These are phyloP conservation scores for Crithidia mellificae DNA, from an alignment of 208 protist genomes.

Conservation along the genomic window DNA sequence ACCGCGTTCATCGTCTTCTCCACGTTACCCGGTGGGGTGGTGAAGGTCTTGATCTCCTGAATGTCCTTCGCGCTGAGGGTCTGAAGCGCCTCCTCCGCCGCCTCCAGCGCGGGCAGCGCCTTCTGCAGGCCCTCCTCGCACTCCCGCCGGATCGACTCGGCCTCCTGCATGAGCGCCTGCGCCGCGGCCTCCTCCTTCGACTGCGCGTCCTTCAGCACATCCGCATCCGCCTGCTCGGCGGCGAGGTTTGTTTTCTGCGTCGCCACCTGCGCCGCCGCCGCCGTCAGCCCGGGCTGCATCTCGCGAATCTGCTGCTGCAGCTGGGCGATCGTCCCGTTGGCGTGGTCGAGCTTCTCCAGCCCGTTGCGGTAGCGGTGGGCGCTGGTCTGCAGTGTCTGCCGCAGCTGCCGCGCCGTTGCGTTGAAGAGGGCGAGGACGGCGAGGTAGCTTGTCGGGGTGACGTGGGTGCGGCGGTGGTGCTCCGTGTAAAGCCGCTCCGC, in stretches of 20 bases:
- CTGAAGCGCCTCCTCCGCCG: slow-evolving; percentile 90
- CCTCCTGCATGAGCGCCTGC: slow-evolving; percentile 78
- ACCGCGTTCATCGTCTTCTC: slow-evolving; percentile 94
- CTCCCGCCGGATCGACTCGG: slow-evolving; percentile 84
- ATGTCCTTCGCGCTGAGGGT: slow-evolving; percentile 93
- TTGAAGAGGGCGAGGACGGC: slow-evolving; percentile 90
- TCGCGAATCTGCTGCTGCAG: slow-evolving; percentile 93
- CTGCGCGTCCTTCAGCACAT: slow-evolving; percentile 72
- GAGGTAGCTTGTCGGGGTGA: slow-evolving; percentile 96
- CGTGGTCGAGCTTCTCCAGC: slow-evolving; percentile 92
- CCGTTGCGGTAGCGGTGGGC: slow-evolving; percentile 84
- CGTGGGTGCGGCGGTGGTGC: slow-evolving; percentile 92
- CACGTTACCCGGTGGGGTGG: slow-evolving; percentile 88
- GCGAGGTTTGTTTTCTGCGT: slow-evolving; percentile 86
- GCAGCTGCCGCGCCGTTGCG: slow-evolving; percentile 79
- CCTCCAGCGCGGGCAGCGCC: slow-evolving; percentile 92
- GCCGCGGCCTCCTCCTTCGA: slow-evolving; percentile 86
- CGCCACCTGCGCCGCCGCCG: slow-evolving; percentile 89
- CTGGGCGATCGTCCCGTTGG: slow-evolving; percentile 90
- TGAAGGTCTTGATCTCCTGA: slow-evolving; percentile 93
- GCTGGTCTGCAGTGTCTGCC: slow-evolving; percentile 44
- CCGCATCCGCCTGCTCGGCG: slow-evolving; percentile 86
- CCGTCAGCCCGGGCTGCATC: slow-evolving; percentile 93
- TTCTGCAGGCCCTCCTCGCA: slow-evolving; percentile 94
- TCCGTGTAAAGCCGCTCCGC: slow-evolving; percentile 86